Base-by-base conservation (phyloP, 768 basidiomycete species). In the Strobilomyces dryophilus region DNA sequence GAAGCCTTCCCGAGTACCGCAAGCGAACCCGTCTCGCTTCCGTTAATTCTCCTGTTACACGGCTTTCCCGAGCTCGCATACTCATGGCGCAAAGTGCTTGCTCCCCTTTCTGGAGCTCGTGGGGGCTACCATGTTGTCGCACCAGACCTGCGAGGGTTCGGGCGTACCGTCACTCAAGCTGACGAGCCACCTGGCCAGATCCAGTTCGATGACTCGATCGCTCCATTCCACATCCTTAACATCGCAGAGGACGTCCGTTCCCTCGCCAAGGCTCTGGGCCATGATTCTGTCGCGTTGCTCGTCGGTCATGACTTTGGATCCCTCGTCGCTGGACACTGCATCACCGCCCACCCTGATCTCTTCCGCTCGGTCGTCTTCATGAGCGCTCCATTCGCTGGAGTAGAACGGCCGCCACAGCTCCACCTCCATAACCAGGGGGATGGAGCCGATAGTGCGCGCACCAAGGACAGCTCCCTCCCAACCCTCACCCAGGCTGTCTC, bases 51-150 rank as follows among this genome's bases (percentile, higher is more conserved):
- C 29, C 77, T 87, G 21, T 63, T 86, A 2, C 83, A 85, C 55
- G 84, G 84, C 39, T 86, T 86, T 62, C 83, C 84, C 10, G 84
- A 85, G 60, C 72, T 85, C 7, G 77, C 83, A 3, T 83, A 80
- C 61, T 85, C 82, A 8, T 86, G 82, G 82, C 74, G 84, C 14
- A 81, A 82, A 54, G 53, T 85, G 34, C 73, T 86, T 31, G 59
- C 67, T 0, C 81, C 81, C 0, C 72, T 86, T 24, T 63, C 79
- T 0, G 57, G 67, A 5, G 70, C 72, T 2, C 60, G 37, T 45
- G 31, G 43, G 20, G 83, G 84, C 1, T 85, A 78, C 66, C 74
- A 78, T 49, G 83, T 84, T 61, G 78, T 85, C 42, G 84, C 83
- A 0, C 82, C 82, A 8, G 84, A 87, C 59, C 72, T 78, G 43